phyloP scores from a whole-genome alignment of 495 filamentous ascomycete species.

The Thozetella sp. region DNA sequence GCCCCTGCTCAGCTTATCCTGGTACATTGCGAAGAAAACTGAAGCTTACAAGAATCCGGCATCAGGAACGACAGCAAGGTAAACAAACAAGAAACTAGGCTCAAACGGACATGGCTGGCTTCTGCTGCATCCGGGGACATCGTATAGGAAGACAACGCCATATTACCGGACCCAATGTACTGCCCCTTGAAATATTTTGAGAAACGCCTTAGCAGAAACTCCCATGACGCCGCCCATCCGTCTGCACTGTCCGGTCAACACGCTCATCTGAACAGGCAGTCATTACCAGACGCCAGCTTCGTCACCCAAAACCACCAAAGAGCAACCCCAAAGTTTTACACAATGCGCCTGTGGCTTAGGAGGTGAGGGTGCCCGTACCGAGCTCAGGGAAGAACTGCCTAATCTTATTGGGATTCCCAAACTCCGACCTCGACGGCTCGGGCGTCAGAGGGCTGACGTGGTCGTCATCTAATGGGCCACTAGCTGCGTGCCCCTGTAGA shows the following conservation, averaged over 20 bases:
- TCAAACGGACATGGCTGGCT: too few species aligned
- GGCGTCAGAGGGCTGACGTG: conserved; percentile 21
- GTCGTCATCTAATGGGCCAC: conserved; percentile 3
- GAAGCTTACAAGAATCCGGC: too few species aligned
- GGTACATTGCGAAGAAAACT: too few species aligned
- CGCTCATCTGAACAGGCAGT: neutral
- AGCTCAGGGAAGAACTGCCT: conserved; percentile 36
- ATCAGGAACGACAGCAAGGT: too few species aligned
- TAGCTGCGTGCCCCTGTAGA: conserved; percentile 7
- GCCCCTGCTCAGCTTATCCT: too few species aligned
- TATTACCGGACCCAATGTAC: too few species aligned
- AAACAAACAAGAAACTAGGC: too few species aligned
- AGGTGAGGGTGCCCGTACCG: neutral
- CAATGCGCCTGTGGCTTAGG: neutral
- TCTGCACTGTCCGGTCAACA: neutral
- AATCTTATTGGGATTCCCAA: conserved; percentile 36
- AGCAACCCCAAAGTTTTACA: neutral
- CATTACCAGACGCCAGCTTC: neutral
- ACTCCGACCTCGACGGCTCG: conserved; percentile 26
- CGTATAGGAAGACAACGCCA: too few species aligned
- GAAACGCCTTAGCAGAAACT: neutral
- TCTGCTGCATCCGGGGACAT: too few species aligned
- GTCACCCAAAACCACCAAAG: neutral
- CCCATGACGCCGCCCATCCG: neutral
- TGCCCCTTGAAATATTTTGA: too few species aligned